A percentile compares a stretch with the other conserved stretches of the same genome.
phyloP scores from a whole-genome alignment of 805 yeast genomes.

The Kodamaea neixiangensis region DNA sequence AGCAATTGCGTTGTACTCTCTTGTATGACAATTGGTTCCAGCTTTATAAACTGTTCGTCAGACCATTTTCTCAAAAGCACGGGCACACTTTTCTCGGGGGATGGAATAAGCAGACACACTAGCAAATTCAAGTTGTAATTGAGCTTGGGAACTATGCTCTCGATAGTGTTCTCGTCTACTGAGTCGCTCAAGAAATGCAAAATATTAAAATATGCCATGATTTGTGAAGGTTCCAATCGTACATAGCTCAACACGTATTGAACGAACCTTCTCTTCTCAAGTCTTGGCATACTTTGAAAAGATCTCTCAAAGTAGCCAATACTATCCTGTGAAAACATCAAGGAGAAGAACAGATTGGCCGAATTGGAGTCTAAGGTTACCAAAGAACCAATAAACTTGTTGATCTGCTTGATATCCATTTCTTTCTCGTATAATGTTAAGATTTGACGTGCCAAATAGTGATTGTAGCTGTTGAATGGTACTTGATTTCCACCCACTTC shows the following conservation, averaged over 20 bases:
- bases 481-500: conserved; percentile 21
- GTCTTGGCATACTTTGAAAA: conserved; percentile 23
- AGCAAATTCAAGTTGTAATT: conserved; percentile 19
- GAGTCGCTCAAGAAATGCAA: conserved; percentile 16
- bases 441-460: conserved; percentile 22
- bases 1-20: conserved; percentile 50
- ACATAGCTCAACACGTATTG: conserved; percentile 18
- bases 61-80: conserved; percentile 24
- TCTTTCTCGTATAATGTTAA: conserved; percentile 14
- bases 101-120: conserved; percentile 11
- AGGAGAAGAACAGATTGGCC: conserved; percentile 7
- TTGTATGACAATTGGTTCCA: conserved; percentile 46
- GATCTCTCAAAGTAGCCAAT: conserved; percentile 7
- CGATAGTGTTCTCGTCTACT: conserved; percentile 17
- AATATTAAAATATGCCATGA: conserved; percentile 22
- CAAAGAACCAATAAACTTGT: conserved; percentile 23
- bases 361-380: conserved; percentile 21
- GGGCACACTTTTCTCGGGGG: background rate
- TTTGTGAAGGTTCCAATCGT: conserved; percentile 7
- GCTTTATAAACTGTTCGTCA: conserved; percentile 34
- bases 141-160: conserved; percentile 2
- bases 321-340: background rate
- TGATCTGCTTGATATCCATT: conserved; percentile 12
- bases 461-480: conserved; percentile 21
- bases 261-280: conserved; percentile 26